A percentile compares a stretch with the other conserved stretches of the same genome.
Conservation (phyloP, 768 basidiomycete species). For the Trametes punicea region DNA sequence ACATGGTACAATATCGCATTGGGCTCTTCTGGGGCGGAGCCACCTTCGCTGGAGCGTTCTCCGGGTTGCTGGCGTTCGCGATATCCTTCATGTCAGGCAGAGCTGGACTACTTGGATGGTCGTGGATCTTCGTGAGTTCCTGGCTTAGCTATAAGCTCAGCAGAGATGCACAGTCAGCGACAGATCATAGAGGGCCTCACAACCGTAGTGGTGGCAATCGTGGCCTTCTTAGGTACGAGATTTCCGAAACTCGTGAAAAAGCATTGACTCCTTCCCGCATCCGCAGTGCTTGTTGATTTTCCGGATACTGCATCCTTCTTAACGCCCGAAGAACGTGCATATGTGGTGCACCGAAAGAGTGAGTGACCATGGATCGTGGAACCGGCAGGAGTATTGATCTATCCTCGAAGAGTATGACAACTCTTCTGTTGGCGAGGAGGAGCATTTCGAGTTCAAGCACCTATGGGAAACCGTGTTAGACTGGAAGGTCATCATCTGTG, state of each 20-base stretch:
- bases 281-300: slow-evolving; percentile 57
- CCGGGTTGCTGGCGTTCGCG: slow-evolving; percentile 33
- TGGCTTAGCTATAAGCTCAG: neutral
- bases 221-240: slow-evolving; percentile 26
- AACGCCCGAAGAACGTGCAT: slow-evolving; percentile 58
- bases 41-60: slow-evolving; percentile 27
- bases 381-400: no score
- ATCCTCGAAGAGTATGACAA: slow-evolving; percentile 46
- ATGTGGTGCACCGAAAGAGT: slow-evolving; percentile 30
- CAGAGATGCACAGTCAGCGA: neutral
- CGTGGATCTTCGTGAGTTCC: slow-evolving; percentile 31
- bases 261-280: neutral
- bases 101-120: slow-evolving; percentile 29
- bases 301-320: slow-evolving; percentile 57
- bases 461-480: slow-evolving; percentile 51
- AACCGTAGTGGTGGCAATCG: slow-evolving; percentile 51
- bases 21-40: slow-evolving; percentile 30
- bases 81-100: slow-evolving; percentile 35
- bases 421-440: slow-evolving; percentile 56
- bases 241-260: no score
- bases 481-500: slow-evolving; percentile 37
- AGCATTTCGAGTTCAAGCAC: slow-evolving; percentile 52
- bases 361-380: neutral
- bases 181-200: slow-evolving; percentile 63
- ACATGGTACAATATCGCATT: slow-evolving; percentile 28